Evolutionary conservation across 805 yeast genomes (phyloP), one percentile per base, ranked within the genome.

Genomic region (Cyberlindnera subsufficiens): DNA sequence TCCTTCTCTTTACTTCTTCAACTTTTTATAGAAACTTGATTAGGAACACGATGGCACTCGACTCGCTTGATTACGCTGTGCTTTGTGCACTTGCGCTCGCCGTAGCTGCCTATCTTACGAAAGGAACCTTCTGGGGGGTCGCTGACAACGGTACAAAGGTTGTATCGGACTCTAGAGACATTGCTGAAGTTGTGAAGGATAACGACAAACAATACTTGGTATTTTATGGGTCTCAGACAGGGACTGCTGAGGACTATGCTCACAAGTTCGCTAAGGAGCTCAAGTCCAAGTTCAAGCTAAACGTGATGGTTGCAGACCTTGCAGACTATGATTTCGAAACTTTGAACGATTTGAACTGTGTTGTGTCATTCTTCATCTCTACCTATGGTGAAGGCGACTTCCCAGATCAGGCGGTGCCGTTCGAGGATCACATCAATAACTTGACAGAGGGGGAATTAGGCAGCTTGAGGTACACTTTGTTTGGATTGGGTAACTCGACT

Each of bases 321-420:
- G 95, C 90, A 35, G 91, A 86, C 58, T 89, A 81, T 58, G 97
- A 91, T 52, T 84, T 74, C 57, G 96, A 89, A 34, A 79, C 77
- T 50, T 69, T 93, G 42, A 79, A 78, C 56, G 77, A 77, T 39
- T 64, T 91, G 49, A 75, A 76, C 46, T 68, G 77, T 42, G 66
- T 77, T n/a, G 80, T 80, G 17, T 79, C 88, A 48, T 82, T 91
- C 57, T 73, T 91, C 59, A 71, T 89, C 67, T 93, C 98, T 29
- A 88, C 96, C 10, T 93, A 93, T 56, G 99, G 99, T 54, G 99
- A 91, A 67, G 99, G 99, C 60, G 99, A 91, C 63, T 96, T 96
- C 54, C 91, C 99, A 13, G 99, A 91, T 63, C 86, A 87, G 55
- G 93, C 97, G n/a, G 75, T 77, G 34, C 80, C 78, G 32, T 87